phyloP scores from a whole-genome alignment of 352 stramenopile genomes.

The Pythium biforme region DNA sequence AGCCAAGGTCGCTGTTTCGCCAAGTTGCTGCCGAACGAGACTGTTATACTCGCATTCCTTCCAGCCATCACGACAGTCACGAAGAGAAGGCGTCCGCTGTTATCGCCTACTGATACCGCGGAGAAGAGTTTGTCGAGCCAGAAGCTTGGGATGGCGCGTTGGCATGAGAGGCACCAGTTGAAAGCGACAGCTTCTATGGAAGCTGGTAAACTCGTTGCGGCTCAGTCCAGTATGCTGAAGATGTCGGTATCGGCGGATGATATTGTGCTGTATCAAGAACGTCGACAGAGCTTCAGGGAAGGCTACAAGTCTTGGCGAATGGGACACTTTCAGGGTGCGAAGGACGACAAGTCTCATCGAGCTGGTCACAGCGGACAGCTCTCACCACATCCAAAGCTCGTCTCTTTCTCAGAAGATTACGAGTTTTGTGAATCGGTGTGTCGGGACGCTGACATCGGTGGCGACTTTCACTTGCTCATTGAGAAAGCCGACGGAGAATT shows the following conservation, averaged over 20 bases:
- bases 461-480: slow-evolving; percentile 81
- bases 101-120: slow-evolving; percentile 6
- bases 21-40: slow-evolving; percentile 73
- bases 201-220: not conserved
- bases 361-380: slow-evolving; percentile 43
- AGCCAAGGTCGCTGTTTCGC: slow-evolving; percentile 85
- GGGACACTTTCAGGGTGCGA: slow-evolving; percentile 69
- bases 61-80: slow-evolving; percentile 62
- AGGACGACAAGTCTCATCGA: slow-evolving; percentile 67
- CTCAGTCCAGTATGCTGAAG: slow-evolving; percentile 27
- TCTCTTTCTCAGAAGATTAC: slow-evolving; percentile 67
- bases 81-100: slow-evolving; percentile 32
- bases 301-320: slow-evolving; percentile 87
- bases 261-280: slow-evolving; percentile 83
- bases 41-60: slow-evolving; percentile 77
- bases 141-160: slow-evolving; percentile 6
- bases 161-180: slow-evolving; percentile 19
- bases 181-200: slow-evolving; percentile 16
- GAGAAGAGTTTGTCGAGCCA: not conserved
- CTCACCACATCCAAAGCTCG: slow-evolving; percentile 28
- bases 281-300: slow-evolving; percentile 74
- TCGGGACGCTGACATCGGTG: slow-evolving; percentile 48
- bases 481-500: slow-evolving; percentile 44
- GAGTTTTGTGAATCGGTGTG: slow-evolving; percentile 77
- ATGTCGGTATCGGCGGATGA: slow-evolving; percentile 82